Conservation (phyloP, 176 grass and related monocot genomes). For the Cenchrus purpureus region DNA sequence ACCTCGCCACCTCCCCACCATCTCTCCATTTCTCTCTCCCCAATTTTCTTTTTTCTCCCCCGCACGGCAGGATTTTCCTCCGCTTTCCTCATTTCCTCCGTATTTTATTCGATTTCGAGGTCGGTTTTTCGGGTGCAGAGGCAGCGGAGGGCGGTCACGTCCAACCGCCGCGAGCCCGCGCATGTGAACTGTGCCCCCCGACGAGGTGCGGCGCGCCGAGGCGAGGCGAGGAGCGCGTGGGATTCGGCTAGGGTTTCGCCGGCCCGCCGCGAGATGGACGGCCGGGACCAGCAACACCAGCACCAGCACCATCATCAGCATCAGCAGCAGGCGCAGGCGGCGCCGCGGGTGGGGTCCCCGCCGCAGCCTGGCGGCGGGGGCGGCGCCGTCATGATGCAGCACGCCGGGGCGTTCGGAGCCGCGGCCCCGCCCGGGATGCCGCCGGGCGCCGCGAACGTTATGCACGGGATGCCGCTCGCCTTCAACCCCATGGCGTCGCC, state of each 20-base stretch:
- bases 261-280: slow-evolving; percentile 43
- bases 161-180: slow-evolving; percentile 42
- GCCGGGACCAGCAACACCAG: slow-evolving; percentile 35
- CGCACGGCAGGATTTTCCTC: neutral
- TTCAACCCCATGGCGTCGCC: slow-evolving; percentile 61
- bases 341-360: slow-evolving; percentile 40
- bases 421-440: slow-evolving; percentile 32
- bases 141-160: slow-evolving; percentile 9
- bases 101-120: slow-evolving; percentile 57
- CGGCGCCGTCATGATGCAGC: slow-evolving; percentile 51
- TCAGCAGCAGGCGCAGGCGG: slow-evolving; percentile 9
- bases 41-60: neutral
- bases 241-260: slow-evolving; percentile 55
- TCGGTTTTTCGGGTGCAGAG: slow-evolving; percentile 36
- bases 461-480: slow-evolving; percentile 54
- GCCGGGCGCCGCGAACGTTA: slow-evolving; percentile 35
- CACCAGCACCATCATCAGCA: neutral
- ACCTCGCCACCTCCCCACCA: neutral
- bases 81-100: slow-evolving; percentile 44
- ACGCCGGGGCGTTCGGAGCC: slow-evolving; percentile 35
- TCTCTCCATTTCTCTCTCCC: neutral
- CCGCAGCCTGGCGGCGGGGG: neutral
- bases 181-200: slow-evolving; percentile 33
- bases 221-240: neutral
- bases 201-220: neutral